A percentile compares a stretch with the other conserved stretches of the same genome.
These are phyloP conservation scores for Starmerella cellae DNA, from an alignment of 805 yeast species.

Conservation along the genomic window DNA sequence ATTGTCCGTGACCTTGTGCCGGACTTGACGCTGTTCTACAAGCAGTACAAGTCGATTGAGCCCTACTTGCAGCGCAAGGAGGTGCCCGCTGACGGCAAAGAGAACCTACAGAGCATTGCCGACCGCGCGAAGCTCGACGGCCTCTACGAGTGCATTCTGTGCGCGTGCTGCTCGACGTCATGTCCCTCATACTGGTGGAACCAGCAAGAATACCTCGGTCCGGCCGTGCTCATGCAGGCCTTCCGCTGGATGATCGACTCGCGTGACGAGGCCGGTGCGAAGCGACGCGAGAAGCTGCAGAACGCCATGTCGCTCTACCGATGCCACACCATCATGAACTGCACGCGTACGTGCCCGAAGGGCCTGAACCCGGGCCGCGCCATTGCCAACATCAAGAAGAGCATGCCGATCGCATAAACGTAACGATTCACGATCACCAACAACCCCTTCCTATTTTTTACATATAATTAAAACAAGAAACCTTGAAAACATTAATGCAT, in stretches of 20 bases:
- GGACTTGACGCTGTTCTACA: constrained; percentile 92
- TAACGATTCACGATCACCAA: neutral
- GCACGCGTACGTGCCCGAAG: constrained; percentile 96
- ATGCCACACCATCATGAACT: constrained; percentile 98
- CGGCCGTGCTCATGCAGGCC: constrained; percentile 98
- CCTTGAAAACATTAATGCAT: neutral
- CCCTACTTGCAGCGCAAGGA: constrained; percentile 81
- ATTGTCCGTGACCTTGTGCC: constrained; percentile 96
- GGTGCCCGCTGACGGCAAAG: constrained; percentile 80
- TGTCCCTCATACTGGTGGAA: constrained; percentile 99
- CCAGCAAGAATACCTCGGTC: constrained; percentile 95
- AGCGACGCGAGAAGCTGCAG: constrained; percentile 80
- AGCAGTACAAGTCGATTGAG: constrained; percentile 95
- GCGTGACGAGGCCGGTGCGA: constrained; percentile 76
- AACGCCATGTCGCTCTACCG: constrained; percentile 96
- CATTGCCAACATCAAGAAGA: constrained; percentile 92
- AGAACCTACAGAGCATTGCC: constrained; percentile 75
- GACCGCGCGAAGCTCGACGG: constrained; percentile 97
- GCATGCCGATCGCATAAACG: constrained; percentile 46
- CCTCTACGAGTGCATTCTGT: constrained; percentile 88
- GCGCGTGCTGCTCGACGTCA: constrained; percentile 97
- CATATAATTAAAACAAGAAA: neutral
- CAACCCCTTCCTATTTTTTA: neutral
- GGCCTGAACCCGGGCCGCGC: constrained; percentile 97
- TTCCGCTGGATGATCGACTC: constrained; percentile 97